Evolutionary conservation across 495 filamentous ascomycete species (phyloP).

Genomic region (Neurospora sp.): DNA sequence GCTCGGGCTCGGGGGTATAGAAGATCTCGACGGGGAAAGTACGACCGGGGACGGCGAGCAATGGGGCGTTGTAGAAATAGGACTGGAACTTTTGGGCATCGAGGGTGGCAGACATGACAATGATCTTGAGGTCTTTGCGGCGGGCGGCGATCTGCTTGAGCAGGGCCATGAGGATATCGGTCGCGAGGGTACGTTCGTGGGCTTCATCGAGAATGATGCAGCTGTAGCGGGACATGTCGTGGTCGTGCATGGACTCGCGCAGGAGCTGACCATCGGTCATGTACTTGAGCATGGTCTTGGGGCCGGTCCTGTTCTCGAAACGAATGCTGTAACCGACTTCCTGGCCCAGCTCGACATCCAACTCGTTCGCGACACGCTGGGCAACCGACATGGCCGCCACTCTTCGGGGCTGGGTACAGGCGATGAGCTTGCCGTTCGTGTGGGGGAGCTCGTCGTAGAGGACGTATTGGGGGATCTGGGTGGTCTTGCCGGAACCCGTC

Average conservation of each 20-base stretch:
- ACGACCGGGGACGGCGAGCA: constrained; percentile 88
- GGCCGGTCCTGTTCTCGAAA: constrained; percentile 90
- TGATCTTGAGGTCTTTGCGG: constrained; percentile 82
- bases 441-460: constrained; percentile 94
- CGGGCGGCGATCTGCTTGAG: constrained; percentile 75
- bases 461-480: constrained; percentile 97
- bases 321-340: constrained; percentile 99
- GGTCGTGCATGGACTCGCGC: constrained; percentile 96
- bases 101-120: constrained; percentile 96
- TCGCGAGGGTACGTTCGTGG: constrained; percentile 91
- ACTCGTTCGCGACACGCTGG: constrained; percentile 92
- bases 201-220: constrained; percentile 98
- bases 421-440: constrained; percentile 71
- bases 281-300: constrained; percentile 92
- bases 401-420: constrained; percentile 95
- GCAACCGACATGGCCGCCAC: constrained; percentile 99
- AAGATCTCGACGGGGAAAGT: constrained; percentile 98
- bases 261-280: constrained; percentile 99
- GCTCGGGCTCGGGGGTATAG: constrained; percentile 93
- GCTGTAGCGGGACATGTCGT: constrained; percentile 82
- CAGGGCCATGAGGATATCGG: constrained; percentile 92
- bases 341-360: constrained; percentile 88
- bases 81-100: constrained; percentile 96
- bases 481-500: constrained; percentile 98
- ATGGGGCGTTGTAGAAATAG: constrained; percentile 92